Percentiles rank a stretch among this genome's conserved stretches.
phyloP scores from a whole-genome alignment of 805 yeast genomes.

The Brettanomyces nanus region DNA sequence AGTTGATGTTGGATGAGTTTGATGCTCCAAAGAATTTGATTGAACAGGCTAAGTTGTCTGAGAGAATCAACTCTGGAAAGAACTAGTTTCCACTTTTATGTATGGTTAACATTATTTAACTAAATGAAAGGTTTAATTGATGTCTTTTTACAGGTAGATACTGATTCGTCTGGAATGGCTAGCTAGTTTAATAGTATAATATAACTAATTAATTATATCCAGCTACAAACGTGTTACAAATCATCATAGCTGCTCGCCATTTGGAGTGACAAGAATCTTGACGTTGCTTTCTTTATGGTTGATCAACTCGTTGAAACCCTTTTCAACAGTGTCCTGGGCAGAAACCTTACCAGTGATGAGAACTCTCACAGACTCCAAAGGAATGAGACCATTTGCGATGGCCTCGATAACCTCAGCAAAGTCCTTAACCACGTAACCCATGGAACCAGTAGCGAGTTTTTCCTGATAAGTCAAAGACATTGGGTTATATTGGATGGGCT shows the following conservation, averaged over 20 bases:
- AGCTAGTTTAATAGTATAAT: too few relatives aligned
- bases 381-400: constrained; percentile 37
- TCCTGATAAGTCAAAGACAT: constrained; percentile 50
- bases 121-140: too few relatives aligned
- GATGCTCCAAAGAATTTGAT: constrained; percentile 64
- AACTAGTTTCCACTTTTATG: not conserved
- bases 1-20: constrained; percentile 59
- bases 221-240: too few relatives aligned
- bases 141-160: too few relatives aligned
- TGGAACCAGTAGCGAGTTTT: constrained; percentile 49
- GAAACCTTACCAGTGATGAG: constrained; percentile 48
- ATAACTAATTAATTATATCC: too few relatives aligned
- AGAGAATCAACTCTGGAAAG: constrained; percentile 21
- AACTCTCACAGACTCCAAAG: constrained; percentile 32
- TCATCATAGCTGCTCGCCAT: too few relatives aligned
- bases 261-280: constrained; percentile 45
- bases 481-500: constrained; percentile 41
- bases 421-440: constrained; percentile 51
- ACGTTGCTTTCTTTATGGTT: constrained; percentile 47
- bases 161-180: too few relatives aligned
- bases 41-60: constrained; percentile 53
- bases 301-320: constrained; percentile 44
- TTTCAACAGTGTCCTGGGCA: constrained; percentile 42
- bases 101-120: too few relatives aligned
- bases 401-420: constrained; percentile 49